Percentiles rank a stretch among this genome's conserved stretches.
These are phyloP conservation scores for Penicillium crustosum DNA, from an alignment of 2,329 filamentous ascomycete genomes.

Conservation along the genomic window DNA sequence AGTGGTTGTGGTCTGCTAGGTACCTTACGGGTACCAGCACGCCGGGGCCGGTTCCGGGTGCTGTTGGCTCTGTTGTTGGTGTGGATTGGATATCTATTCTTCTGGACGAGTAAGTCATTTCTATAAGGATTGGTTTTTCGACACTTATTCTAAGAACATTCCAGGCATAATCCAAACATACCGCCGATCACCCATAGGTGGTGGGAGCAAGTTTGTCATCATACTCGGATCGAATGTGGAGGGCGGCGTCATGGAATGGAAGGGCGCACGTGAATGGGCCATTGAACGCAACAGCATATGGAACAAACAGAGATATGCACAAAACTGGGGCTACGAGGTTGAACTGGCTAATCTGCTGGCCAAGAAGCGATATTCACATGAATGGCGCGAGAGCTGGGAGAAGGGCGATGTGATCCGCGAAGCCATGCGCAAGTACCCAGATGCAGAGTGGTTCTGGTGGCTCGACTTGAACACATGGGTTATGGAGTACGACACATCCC, in stretches of 20 bases:
- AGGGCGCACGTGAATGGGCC: slow-evolving; percentile 94
- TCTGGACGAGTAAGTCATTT: slow-evolving; percentile 66
- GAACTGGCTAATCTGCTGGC: slow-evolving; percentile 98
- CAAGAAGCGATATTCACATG: slow-evolving; percentile 96
- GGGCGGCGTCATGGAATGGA: slow-evolving; percentile 99
- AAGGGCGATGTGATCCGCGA: slow-evolving; percentile 93
- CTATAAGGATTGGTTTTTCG: slow-evolving; percentile 10
- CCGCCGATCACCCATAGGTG: slow-evolving; percentile 72
- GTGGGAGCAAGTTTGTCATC: slow-evolving; percentile 88
- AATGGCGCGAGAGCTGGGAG: slow-evolving; percentile 99
- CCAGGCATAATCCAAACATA: slow-evolving; percentile 60
- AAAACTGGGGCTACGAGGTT: slow-evolving; percentile 88
- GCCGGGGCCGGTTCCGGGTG: slow-evolving; percentile 65
- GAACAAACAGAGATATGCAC: slow-evolving; percentile 89
- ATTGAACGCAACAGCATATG: slow-evolving; percentile 93
- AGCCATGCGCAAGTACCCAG: slow-evolving; percentile 86
- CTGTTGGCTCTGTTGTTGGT: slow-evolving; percentile 61
- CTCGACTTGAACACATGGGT: slow-evolving; percentile 95
- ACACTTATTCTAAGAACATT: slow-evolving; percentile 33
- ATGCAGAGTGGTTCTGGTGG: slow-evolving; percentile 99
- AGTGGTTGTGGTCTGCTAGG: slow-evolving; percentile 32
- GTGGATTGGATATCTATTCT: slow-evolving; percentile 64
- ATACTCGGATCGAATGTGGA: slow-evolving; percentile 92
- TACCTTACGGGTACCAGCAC: slow-evolving; percentile 53
- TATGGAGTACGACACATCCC: slow-evolving; percentile 90